Base-by-base conservation (phyloP, 2,329 filamentous ascomycete genomes). In the Fusarium dimerum region DNA sequence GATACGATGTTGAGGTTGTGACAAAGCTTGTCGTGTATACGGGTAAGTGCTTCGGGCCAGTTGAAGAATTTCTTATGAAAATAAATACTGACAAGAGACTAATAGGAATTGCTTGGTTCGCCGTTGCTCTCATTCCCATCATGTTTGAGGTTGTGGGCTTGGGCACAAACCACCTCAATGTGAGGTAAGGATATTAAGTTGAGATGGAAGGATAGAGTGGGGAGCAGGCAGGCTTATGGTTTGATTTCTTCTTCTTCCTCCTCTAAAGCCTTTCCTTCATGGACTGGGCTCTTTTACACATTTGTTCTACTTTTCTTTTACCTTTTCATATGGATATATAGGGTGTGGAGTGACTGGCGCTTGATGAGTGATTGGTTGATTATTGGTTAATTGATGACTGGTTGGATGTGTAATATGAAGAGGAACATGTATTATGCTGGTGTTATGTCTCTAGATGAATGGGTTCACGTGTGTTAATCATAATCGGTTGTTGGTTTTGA, bases 1-100 rank as follows among this genome's bases (percentile, higher is more conserved):
- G 92, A 63, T 99, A 97, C 67, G 94, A 99, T 73, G 93, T 97
- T n/a, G 94, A 99, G 72, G 93, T 99, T 39, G 89, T 99, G 38
- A 97, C 94, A 6, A 97, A 97, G 74, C 73, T 99, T 55, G 89
- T 99, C 64, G 91, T 99, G 20, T 99, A 99, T 75, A 83, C 88
- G 53, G 94, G 93, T 91, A 75, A 72, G 85, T 65, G 44, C 38
- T 8, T 11, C 20, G 18, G n/a, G 12, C 3, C 2, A 8, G 4
- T 11, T 48, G 47, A 43, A 40, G 9, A 6, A 34, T 9, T 6
- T 6, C 29, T 20, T n/a, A 32, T 16, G 12, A 16, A 10, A 6
- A n/a, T n/a, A 3, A 2, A 45, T 26, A 26, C 20, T 26, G n/a
- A 58, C 66, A 36, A 43, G 13, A 39, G 2, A 3, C 42, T 43